Conservation (phyloP, 2,329 filamentous ascomycete species). For the Exophiala dermatitidis region DNA sequence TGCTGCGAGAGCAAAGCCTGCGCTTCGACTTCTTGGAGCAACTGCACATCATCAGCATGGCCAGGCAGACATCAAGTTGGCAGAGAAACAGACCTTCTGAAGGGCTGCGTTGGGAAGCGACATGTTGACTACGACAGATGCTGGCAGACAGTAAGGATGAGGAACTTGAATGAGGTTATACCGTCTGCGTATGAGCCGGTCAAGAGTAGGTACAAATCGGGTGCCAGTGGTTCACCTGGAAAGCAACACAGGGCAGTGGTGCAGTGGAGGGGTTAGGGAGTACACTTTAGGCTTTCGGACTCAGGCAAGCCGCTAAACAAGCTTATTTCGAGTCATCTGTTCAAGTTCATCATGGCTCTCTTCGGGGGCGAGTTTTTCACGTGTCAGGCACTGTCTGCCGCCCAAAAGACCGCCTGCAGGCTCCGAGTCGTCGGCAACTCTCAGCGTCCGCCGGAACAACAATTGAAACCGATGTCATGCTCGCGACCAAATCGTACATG, state of each 20-base stretch:
- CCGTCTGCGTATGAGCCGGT: too few relatives aligned
- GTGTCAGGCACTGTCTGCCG: too few relatives aligned
- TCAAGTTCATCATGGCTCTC: constrained; percentile 8
- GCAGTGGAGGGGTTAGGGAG: too few relatives aligned
- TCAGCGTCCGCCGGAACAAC: constrained; percentile 35
- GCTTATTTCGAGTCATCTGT: neutral
- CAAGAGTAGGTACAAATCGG: too few relatives aligned
- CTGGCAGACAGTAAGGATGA: too few relatives aligned
- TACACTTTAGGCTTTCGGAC: neutral
- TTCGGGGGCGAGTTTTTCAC: neutral
- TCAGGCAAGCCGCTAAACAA: neutral
- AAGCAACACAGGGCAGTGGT: too few relatives aligned
- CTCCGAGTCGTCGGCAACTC: constrained; percentile 13
- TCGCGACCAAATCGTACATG: too few relatives aligned
- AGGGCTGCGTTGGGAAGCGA: constrained; percentile 89
- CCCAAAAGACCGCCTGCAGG: too few relatives aligned
- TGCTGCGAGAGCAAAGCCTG: constrained; percentile 84
- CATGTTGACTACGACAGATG: constrained; percentile 49
- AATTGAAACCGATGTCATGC: too few relatives aligned
- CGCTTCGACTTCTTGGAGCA: constrained; percentile 87
- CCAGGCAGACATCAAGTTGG: neutral
- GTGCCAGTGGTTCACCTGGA: too few relatives aligned
- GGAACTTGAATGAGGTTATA: too few relatives aligned
- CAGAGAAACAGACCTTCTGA: constrained; percentile 62
- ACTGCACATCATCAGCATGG: constrained; percentile 44